These are phyloP conservation scores for Colletotrichum endophyticum DNA, from an alignment of 2,329 filamentous ascomycete genomes.

Conservation along the genomic window DNA sequence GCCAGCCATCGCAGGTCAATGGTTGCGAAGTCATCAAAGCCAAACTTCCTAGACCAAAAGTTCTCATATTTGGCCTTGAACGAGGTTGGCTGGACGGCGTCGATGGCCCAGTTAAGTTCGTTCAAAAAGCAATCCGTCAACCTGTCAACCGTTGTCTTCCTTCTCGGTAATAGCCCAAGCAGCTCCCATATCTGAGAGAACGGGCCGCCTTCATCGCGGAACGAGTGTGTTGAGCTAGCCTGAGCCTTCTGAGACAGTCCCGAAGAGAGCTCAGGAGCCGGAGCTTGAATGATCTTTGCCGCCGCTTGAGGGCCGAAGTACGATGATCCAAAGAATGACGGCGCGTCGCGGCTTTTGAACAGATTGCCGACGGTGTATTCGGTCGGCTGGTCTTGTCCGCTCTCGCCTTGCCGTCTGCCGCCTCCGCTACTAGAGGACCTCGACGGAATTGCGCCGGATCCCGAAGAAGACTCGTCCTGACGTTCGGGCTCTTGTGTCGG, in stretches of 20 bases:
- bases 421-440: not conserved
- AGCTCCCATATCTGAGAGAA: slow-evolving; percentile 45
- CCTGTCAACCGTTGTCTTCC: slow-evolving; percentile 38
- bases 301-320: slow-evolving; percentile 37
- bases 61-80: slow-evolving; percentile 39
- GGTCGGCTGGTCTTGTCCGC: not conserved
- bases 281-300: slow-evolving; percentile 33
- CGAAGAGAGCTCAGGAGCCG: slow-evolving; percentile 24
- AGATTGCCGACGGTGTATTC: slow-evolving; percentile 29
- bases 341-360: slow-evolving; percentile 32
- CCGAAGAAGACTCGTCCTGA: not conserved
- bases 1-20: slow-evolving; percentile 46
- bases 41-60: slow-evolving; percentile 43
- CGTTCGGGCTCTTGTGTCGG: not conserved
- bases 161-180: slow-evolving; percentile 39
- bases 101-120: slow-evolving; percentile 40
- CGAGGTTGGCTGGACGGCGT: slow-evolving; percentile 36
- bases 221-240: slow-evolving; percentile 13
- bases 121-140: slow-evolving; percentile 36
- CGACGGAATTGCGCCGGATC: not conserved
- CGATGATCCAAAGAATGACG: slow-evolving; percentile 33
- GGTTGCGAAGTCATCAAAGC: slow-evolving; percentile 41
- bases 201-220: slow-evolving; percentile 22
- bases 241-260: slow-evolving; percentile 24
- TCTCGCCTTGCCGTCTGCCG: not conserved